phyloP scores from a whole-genome alignment of 176 grass and related monocot species.

The Miscanthus lutarioriparius region DNA sequence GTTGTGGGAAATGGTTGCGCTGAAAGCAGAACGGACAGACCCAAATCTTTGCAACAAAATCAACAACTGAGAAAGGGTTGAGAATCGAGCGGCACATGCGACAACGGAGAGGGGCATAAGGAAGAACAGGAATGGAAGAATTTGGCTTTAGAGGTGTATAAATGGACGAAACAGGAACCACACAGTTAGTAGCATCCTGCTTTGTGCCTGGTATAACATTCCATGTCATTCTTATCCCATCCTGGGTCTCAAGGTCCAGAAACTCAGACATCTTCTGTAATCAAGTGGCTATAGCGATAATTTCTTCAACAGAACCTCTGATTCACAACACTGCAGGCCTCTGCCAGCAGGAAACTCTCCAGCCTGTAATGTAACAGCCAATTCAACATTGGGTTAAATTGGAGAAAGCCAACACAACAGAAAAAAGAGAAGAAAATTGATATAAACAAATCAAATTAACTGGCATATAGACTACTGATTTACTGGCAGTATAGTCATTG shows the following conservation, averaged over 20 bases:
- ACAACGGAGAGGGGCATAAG: constrained; percentile 73
- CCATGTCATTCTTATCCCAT: constrained; percentile 96
- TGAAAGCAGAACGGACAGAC: constrained; percentile 92
- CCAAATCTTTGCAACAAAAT: constrained; percentile 94
- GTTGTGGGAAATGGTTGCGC: constrained; percentile 85
- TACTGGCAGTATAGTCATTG: not conserved
- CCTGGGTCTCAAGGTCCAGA: constrained; percentile 76
- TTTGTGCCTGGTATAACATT: constrained; percentile 87
- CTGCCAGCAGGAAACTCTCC: not conserved
- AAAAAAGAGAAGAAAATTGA: not conserved
- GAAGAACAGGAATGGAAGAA: constrained; percentile 58
- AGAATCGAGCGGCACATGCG: constrained; percentile 85
- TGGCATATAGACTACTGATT: not conserved
- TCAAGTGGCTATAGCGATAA: not conserved
- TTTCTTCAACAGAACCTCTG: constrained; percentile 2
- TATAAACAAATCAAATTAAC: not conserved
- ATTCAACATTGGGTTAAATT: not conserved
- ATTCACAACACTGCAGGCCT: not conserved
- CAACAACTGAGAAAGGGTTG: constrained; percentile 81
- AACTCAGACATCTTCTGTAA: constrained; percentile 79
- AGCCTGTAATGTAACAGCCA: constrained; percentile 38
- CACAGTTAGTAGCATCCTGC: constrained; percentile 66
- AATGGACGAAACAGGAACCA: constrained; percentile 69
- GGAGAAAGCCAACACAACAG: not conserved
- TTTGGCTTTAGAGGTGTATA: constrained; percentile 86